A percentile compares a stretch with the other conserved stretches of the same genome.
These are phyloP conservation scores for Aspergillus brasiliensis DNA, from an alignment of 2,329 filamentous ascomycete species.

Conservation along the genomic window DNA sequence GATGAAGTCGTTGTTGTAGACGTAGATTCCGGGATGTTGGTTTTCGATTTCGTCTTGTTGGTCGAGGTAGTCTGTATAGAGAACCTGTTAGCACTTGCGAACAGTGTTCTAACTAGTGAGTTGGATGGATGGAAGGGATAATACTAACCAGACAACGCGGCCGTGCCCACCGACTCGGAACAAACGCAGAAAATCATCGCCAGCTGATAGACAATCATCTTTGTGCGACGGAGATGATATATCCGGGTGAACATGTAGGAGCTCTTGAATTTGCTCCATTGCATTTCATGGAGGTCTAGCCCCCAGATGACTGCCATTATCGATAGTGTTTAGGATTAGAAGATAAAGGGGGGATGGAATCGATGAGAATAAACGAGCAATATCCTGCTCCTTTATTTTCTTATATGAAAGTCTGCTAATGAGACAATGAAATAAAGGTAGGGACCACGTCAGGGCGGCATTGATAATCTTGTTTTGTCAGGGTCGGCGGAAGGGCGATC, in stretches of 20 bases:
- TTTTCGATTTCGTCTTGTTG: conserved; percentile 53
- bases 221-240: conserved; percentile 59
- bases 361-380: too few species aligned
- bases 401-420: background rate
- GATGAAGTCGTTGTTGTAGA: conserved; percentile 59
- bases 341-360: too few species aligned
- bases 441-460: background rate
- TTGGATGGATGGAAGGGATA: background rate
- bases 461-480: conserved; percentile 3
- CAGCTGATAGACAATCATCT: conserved; percentile 62
- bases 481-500: conserved; percentile 3
- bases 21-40: conserved; percentile 42
- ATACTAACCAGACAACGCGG: conserved; percentile 53
- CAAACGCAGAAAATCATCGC: conserved; percentile 61
- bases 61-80: conserved; percentile 54
- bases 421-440: background rate
- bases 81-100: background rate
- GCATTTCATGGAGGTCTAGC: conserved; percentile 58
- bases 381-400: background rate
- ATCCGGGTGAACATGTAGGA: conserved; percentile 60
- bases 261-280: conserved; percentile 60
- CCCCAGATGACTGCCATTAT: conserved; percentile 58
- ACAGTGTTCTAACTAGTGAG: background rate
- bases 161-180: conserved; percentile 60
- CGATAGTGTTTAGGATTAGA: background rate